Evolutionary conservation across 805 yeast species (phyloP).

Genomic region (Huiozyma sinensis): DNA sequence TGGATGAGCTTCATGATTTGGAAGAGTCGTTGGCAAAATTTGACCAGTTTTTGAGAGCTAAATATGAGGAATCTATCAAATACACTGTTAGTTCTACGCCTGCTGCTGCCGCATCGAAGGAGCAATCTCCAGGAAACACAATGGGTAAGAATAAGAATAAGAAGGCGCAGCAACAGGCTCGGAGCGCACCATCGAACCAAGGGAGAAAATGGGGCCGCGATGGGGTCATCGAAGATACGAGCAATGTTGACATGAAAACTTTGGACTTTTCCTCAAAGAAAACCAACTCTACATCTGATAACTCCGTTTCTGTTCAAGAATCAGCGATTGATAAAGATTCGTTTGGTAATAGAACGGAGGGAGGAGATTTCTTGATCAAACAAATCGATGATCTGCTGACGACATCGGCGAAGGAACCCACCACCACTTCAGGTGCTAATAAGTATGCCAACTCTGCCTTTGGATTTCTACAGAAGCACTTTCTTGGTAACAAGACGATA

Average conservation of each 20-base stretch:
- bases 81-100: neutral
- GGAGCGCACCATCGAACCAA: slow-evolving; percentile 9
- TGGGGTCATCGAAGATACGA: slow-evolving; percentile 41
- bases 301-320: slow-evolving; percentile 5
- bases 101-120: neutral
- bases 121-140: slow-evolving; percentile 4
- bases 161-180: slow-evolving; percentile 6
- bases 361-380: slow-evolving; percentile 55
- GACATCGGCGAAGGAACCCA: slow-evolving; percentile 25
- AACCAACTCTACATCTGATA: slow-evolving; percentile 9
- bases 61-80: slow-evolving; percentile 18
- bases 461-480: slow-evolving; percentile 43
- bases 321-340: slow-evolving; percentile 24
- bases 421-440: slow-evolving; percentile 27
- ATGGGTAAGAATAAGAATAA: slow-evolving; percentile 3
- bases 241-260: slow-evolving; percentile 27
- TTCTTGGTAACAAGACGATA: slow-evolving; percentile 61
- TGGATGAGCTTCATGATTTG: slow-evolving; percentile 21
- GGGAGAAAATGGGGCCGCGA: slow-evolving; percentile 58
- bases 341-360: slow-evolving; percentile 32
- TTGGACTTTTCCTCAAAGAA: slow-evolving; percentile 47
- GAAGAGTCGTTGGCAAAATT: slow-evolving; percentile 28
- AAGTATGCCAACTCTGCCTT: slow-evolving; percentile 32
- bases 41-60: slow-evolving; percentile 29
- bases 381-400: slow-evolving; percentile 39